Percentiles rank a stretch among this genome's conserved stretches.
These are phyloP conservation scores for Chlamydomonas eustigma DNA, from an alignment of 139 green algal species.

Conservation along the genomic window DNA sequence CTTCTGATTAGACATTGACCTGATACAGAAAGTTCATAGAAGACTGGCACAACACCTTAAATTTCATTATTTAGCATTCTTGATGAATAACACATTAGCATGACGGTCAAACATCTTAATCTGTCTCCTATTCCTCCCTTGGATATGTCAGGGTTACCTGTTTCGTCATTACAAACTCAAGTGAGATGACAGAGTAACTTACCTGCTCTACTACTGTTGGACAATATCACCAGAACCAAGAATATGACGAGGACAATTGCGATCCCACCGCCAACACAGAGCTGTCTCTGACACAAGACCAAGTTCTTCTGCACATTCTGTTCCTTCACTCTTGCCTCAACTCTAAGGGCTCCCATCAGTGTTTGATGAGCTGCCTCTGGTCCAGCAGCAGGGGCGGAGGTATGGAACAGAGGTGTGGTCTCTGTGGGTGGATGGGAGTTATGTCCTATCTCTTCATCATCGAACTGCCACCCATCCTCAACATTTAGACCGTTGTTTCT, in stretches of 20 bases:
- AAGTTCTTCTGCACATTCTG: slow-evolving; percentile 39
- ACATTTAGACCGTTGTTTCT: slow-evolving; percentile 32
- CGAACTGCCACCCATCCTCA: slow-evolving; percentile 8
- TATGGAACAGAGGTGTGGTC: neutral
- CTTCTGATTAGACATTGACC: too few species aligned
- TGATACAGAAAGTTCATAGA: too few species aligned
- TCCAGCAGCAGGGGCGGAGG: neutral
- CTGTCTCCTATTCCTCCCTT: too few species aligned
- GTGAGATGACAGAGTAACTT: too few species aligned
- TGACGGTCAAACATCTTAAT: too few species aligned
- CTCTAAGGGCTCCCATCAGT: slow-evolving; percentile 39
- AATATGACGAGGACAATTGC: slow-evolving; percentile 34
- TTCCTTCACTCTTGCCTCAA: slow-evolving; percentile 50
- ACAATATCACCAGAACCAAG: neutral
- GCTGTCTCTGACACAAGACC: slow-evolving; percentile 33
- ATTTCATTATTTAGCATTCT: too few species aligned
- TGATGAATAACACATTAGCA: too few species aligned
- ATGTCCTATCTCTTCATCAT: slow-evolving; percentile 16
- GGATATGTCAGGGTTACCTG: too few species aligned
- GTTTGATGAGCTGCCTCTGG: slow-evolving; percentile 24
- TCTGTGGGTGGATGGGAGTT: too few species aligned
- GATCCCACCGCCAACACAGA: slow-evolving; percentile 50
- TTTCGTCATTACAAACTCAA: too few species aligned
- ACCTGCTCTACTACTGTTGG: neutral
- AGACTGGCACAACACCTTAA: too few species aligned